Percentiles rank a stretch among this genome's conserved stretches.
phyloP scores from a whole-genome alignment of 495 filamentous ascomycete species.

The Pseudoneurospora amorphoporcata region DNA sequence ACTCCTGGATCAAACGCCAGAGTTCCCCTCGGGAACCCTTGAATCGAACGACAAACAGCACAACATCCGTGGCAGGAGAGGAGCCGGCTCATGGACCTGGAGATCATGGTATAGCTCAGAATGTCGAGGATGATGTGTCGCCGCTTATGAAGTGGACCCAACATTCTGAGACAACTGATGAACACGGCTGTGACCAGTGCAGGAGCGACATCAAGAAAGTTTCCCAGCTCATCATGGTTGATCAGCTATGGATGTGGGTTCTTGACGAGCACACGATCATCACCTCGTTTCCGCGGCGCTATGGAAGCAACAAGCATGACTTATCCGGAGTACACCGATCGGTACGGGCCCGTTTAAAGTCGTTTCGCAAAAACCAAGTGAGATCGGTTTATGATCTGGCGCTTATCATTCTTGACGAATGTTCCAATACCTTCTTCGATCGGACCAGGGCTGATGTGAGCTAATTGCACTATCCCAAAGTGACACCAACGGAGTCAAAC shows the following conservation, averaged over 20 bases:
- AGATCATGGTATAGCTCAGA: not conserved
- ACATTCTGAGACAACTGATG: constrained; percentile 4
- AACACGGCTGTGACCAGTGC: constrained; percentile 17
- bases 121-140: not conserved
- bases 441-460: constrained; percentile 38
- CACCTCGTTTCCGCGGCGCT: constrained; percentile 57
- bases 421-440: constrained; percentile 53
- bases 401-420: constrained; percentile 54
- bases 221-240: constrained; percentile 62
- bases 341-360: constrained; percentile 29
- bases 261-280: constrained; percentile 54
- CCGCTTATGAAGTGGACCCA: constrained; percentile 6
- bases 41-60: not conserved
- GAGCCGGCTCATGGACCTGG: not conserved
- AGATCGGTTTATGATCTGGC: constrained; percentile 58
- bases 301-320: constrained; percentile 58
- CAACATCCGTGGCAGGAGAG: accelerated
- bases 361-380: constrained; percentile 43
- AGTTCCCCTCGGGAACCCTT: not conserved
- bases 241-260: constrained; percentile 70
- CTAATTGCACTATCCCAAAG: not conserved
- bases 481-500: not conserved
- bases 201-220: constrained; percentile 31
- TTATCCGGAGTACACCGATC: constrained; percentile 53
- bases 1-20: not conserved